These are phyloP conservation scores for Colletotrichum gigasporum DNA, from an alignment of 2,329 filamentous ascomycete genomes.

Conservation along the genomic window DNA sequence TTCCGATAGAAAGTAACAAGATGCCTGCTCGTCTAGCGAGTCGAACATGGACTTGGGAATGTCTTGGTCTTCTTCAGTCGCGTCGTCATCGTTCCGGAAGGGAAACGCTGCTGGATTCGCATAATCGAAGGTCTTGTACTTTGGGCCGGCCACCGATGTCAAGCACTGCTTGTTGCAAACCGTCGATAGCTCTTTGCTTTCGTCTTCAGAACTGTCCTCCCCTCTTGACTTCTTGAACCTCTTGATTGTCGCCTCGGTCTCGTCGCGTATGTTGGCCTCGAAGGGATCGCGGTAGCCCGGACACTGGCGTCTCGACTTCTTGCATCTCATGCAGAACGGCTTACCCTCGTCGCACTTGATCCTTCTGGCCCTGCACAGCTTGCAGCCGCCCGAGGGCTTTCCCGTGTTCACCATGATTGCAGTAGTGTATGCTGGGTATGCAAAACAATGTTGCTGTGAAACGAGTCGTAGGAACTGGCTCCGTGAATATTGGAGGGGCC, in stretches of 20 bases:
- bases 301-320: conserved; percentile 36
- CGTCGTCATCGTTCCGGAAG: conserved; percentile 13
- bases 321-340: conserved; percentile 37
- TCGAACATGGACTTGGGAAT: conserved; percentile 25
- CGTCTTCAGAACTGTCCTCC: conserved; percentile 24
- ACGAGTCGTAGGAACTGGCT: background rate
- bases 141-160: conserved; percentile 20
- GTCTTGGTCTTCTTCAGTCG: conserved; percentile 18
- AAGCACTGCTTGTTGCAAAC: conserved; percentile 28
- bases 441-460: background rate
- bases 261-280: conserved; percentile 38
- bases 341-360: conserved; percentile 38
- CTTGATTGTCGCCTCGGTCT: conserved; percentile 37
- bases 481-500: background rate
- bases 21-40: conserved; percentile 29
- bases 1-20: conserved; percentile 32
- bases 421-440: background rate
- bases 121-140: conserved; percentile 28
- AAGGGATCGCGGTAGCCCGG: conserved; percentile 37
- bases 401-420: conserved; percentile 37
- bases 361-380: conserved; percentile 35
- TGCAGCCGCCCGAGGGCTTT: conserved; percentile 38
- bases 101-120: conserved; percentile 19
- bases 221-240: conserved; percentile 31
- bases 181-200: conserved; percentile 8